Base-by-base conservation (phyloP, 495 filamentous ascomycete species). In the Durotheca rogersii region DNA sequence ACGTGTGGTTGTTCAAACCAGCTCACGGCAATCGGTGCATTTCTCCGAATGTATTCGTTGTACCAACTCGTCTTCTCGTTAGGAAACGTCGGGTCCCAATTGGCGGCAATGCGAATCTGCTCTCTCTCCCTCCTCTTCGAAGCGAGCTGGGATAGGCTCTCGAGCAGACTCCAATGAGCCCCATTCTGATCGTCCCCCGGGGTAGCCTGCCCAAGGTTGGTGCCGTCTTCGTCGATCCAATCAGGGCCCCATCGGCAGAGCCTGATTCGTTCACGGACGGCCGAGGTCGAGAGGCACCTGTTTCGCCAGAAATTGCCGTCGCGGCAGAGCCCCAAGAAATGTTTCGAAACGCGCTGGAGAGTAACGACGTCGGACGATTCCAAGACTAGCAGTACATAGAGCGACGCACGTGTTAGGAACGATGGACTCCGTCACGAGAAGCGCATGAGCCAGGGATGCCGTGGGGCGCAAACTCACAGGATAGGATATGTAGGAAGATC, bases 51-150 rank as follows among this genome's bases (percentile, higher is more conserved):
- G 65, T 88, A 96, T 67, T 96, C 90, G 40, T 85, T 81, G 56
- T 94, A 96, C 84, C 88, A 96, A 40, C 87, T 80, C 10, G 87
- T 72, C 29, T 71, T 70, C 64, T 88, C 85, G 9, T 71, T 68
- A 10, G 85, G 82, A 48, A 85, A 86, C 3, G 80, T 80, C 1
- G 88, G 87, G 53, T 96, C 89, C 90, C 90, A 95, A 53, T 86
- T 87, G 4, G 82, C 83, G 40, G 86, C 78, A 41, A 78, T 71
- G 6, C 75, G 74, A 14, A 67, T 51, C 71, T 80, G 69, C 75
- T 79, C 61, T 61, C 67, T 59, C 31, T 69, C 57, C 27, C 59
- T 55, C 45, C 74, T 71, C 48, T 72, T 59, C 20, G 35, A 37
- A 31, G 48, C 47, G n/a, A 52, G 23, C 32, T 47, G 46, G 31